Base-by-base conservation (phyloP, 129 eudicot species). In the Kitagawia praeruptora region DNA sequence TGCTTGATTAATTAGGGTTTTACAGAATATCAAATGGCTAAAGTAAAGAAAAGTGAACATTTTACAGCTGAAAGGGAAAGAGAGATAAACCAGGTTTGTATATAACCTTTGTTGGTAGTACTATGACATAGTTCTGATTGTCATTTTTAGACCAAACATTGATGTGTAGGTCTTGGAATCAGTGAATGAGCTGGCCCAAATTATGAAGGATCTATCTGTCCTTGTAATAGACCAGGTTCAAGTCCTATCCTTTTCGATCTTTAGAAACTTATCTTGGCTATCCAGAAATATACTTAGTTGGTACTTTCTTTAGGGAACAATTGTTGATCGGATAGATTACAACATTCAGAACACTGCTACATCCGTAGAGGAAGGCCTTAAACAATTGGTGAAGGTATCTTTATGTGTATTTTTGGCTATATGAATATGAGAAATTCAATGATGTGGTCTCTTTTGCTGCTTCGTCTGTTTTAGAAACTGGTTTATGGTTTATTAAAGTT, bases 161-260 rank as follows among this genome's bases (percentile, higher is more conserved):
- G 23, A 74, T 74, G 56, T 49, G 58, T 49, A 91, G 97, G 97
- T 92, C 31, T 87, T 86, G 83, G 89, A 86, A 86, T 93, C 97
- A 21, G 97, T 91, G 37, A 91, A 89, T 40, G 98, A 93, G 84
- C 91, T 93, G 51, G 98, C 94, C 31, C 98, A 93, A 78, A 89
- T 93, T 71, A 93, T 93, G 97, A 93, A 91, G 86, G 98, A 93
- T 85, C 90, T 93, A 67, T 91, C 98, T 2, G 98, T 93, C 16
- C 89, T 93, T 78, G 97, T 91, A 79, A 93, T 93, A 44, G 98
- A 93, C 83, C 97, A 93, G 94, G 97, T 93, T 48, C 54, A 85
- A 72, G 80, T 74, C 41, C n/a, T 69, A 6, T 37, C 49, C 48
- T 47, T 58, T 3, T 41, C 16, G 4, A 54, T 44, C 28, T 40